phyloP scores from a whole-genome alignment of 2,329 filamentous ascomycete species.

The Lachnellula willkommii region DNA sequence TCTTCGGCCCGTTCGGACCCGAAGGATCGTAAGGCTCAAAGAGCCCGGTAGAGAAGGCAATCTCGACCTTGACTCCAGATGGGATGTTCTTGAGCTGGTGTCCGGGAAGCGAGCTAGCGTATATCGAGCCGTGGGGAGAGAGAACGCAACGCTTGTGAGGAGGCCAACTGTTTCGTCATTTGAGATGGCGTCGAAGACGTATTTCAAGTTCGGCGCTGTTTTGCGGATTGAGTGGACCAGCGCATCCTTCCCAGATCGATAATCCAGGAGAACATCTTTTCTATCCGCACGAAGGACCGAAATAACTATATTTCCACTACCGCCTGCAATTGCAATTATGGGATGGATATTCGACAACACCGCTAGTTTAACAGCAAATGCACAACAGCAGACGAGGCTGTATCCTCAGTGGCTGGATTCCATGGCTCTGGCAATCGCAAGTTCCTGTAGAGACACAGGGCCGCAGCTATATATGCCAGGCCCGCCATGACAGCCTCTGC shows the following conservation, averaged over 20 bases:
- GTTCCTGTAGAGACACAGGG: conserved; percentile 43
- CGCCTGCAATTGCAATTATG: conserved; percentile 49
- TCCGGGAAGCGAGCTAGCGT: background rate
- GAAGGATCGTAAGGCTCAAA: background rate
- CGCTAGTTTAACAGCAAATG: conserved; percentile 48
- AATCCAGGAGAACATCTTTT: background rate
- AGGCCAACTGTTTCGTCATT: background rate
- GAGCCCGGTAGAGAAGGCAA: background rate
- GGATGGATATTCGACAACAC: conserved; percentile 45
- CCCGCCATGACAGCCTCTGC: conserved; percentile 51
- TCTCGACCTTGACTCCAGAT: background rate
- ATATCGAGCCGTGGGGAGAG: background rate
- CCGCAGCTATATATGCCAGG: conserved; percentile 49
- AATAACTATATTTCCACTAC: conserved; percentile 20
- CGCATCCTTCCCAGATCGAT: background rate
- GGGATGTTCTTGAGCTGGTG: background rate
- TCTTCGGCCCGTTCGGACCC: background rate
- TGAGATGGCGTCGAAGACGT: background rate
- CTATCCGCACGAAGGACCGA: background rate
- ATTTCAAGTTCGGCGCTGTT: background rate
- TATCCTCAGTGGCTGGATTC: conserved; percentile 18
- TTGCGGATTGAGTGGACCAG: background rate
- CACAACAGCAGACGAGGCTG: conserved; percentile 44
- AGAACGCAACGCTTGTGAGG: background rate
- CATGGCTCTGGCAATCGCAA: conserved; percentile 46